Percentiles rank a stretch among this genome's conserved stretches.
phyloP scores from a whole-genome alignment of 805 yeast genomes.

The Metschnikowia dekortorum region DNA sequence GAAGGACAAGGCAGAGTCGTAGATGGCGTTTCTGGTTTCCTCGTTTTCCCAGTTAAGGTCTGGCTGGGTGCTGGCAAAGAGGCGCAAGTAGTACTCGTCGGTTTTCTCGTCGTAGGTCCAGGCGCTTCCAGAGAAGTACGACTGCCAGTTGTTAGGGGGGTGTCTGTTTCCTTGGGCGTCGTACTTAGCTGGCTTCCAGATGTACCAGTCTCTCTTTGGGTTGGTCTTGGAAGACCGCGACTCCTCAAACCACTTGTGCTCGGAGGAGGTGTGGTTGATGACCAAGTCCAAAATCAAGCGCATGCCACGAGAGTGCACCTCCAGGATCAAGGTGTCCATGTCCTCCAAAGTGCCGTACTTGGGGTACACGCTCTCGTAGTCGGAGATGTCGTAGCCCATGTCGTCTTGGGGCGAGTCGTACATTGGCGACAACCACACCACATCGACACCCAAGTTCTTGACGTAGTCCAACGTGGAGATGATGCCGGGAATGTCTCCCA shows the following conservation, averaged over 20 bases:
- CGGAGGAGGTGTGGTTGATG: constrained; percentile 53
- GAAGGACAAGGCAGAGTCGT: constrained; percentile 44
- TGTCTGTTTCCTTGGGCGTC: constrained; percentile 46
- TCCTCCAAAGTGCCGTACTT: constrained; percentile 53
- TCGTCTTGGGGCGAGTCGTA: constrained; percentile 57
- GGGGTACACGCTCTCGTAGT: constrained; percentile 49
- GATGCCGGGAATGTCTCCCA: constrained; percentile 56
- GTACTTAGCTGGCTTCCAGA: constrained; percentile 50
- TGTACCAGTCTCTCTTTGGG: constrained; percentile 59
- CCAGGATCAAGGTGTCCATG: constrained; percentile 45
- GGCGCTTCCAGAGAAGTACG: constrained; percentile 51
- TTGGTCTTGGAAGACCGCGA: constrained; percentile 46
- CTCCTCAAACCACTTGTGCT: constrained; percentile 57
- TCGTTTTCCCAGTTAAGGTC: constrained; percentile 60
- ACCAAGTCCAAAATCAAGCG: constrained; percentile 53
- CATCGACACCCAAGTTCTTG: constrained; percentile 46
- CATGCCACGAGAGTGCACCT: constrained; percentile 46
- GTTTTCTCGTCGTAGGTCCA: constrained; percentile 55
- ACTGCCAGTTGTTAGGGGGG: constrained; percentile 56
- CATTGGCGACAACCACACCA: constrained; percentile 56
- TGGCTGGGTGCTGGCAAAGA: constrained; percentile 53
- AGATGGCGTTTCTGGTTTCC: constrained; percentile 36
- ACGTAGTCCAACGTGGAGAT: constrained; percentile 48
- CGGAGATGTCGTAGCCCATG: constrained; percentile 59
- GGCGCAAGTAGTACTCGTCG: constrained; percentile 50